Percentiles rank a stretch among this genome's conserved stretches.
Conservation (phyloP, 23 red algal genomes). For the Pyropia yezoensis region DNA sequence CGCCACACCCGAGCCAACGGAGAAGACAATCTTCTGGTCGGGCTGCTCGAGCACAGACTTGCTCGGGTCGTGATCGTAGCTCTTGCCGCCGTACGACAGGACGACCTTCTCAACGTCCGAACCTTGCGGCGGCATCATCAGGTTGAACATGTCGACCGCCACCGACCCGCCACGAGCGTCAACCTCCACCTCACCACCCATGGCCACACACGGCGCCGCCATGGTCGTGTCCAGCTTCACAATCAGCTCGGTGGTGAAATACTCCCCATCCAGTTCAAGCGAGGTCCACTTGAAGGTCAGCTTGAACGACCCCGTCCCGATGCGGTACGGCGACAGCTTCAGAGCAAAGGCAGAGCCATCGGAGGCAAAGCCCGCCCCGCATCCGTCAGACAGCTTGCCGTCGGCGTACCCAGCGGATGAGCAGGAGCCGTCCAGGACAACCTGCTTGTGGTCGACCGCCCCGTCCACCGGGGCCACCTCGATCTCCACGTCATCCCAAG, state of each 20-base stretch:
- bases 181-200: constrained; percentile 10
- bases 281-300: constrained; percentile 25
- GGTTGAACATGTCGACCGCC: constrained; percentile 28
- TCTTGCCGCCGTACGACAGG: constrained; percentile 15
- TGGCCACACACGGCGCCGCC: constrained; percentile 10
- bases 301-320: constrained; percentile 14
- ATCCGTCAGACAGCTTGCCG: no score
- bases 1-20: not conserved
- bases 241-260: constrained; percentile 26
- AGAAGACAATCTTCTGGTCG: constrained; percentile 31
- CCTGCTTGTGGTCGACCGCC: no score
- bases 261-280: constrained; percentile 26
- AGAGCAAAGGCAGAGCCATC: constrained; percentile 9
- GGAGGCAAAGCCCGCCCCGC: no score
- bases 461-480: no score
- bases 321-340: constrained; percentile 2
- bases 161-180: constrained; percentile 16
- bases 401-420: no score
- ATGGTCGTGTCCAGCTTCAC: constrained; percentile 16
- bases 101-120: constrained; percentile 5
- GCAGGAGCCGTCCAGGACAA: no score
- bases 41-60: constrained; percentile 15
- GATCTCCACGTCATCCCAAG: no score
- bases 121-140: constrained; percentile 3
- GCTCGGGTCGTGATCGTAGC: constrained; percentile 8